Evolutionary conservation across 2,329 filamentous ascomycete genomes (phyloP).

Genomic region (Diaporthe batatas): DNA sequence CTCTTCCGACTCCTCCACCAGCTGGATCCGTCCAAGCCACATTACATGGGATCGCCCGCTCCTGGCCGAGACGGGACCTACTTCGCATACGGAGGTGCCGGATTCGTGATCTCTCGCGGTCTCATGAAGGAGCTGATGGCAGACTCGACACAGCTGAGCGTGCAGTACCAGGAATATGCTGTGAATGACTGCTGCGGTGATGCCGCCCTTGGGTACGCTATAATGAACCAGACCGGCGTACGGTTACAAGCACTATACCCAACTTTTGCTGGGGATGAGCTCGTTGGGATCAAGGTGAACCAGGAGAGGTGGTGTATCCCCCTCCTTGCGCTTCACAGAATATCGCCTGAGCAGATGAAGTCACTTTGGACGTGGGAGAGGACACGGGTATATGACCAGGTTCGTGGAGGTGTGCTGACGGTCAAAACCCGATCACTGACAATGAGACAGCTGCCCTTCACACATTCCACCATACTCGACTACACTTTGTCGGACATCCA

Average conservation of each 20-base stretch:
- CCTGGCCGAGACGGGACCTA: constrained; percentile 1
- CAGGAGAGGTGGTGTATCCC: constrained; percentile 6
- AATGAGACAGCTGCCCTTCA: neutral
- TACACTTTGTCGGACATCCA: neutral
- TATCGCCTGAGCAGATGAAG: constrained; percentile 6
- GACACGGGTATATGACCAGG: constrained; percentile 1
- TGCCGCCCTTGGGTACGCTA: neutral
- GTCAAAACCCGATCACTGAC: neutral
- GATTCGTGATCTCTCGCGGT: constrained; percentile 4
- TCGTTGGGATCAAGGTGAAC: neutral
- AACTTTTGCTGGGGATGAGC: constrained; percentile 1
- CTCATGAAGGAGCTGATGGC: neutral
- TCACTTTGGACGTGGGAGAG: constrained; percentile 9
- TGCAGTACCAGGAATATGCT: neutral
- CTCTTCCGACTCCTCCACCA: constrained; percentile 5
- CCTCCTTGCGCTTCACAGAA: constrained; percentile 9
- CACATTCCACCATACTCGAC: constrained; percentile 3
- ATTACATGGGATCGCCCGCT: neutral
- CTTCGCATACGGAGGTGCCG: constrained; percentile 15
- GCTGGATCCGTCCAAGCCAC: constrained; percentile 13
- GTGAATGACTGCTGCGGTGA: constrained; percentile 15
- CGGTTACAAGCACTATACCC: neutral
- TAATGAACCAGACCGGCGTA: constrained; percentile 10
- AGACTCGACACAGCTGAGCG: neutral
- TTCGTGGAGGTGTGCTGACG: neutral